These are phyloP conservation scores for Pascua sp. DNA, from an alignment of 1,284 basidiomycete species.

Conservation along the genomic window DNA sequence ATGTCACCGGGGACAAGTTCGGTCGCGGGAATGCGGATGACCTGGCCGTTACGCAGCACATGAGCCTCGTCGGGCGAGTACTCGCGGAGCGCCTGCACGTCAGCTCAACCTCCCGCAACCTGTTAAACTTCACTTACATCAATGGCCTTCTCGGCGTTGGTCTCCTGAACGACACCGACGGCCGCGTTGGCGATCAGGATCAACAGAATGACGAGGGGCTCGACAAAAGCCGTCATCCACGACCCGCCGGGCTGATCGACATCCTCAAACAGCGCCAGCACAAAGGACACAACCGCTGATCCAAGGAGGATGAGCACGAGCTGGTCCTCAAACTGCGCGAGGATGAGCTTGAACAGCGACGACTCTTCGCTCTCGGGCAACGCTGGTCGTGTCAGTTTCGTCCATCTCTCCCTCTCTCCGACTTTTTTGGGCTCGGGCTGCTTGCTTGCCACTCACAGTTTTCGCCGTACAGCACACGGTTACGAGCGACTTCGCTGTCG, in stretches of 20 bases:
- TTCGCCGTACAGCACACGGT: constrained; percentile 74
- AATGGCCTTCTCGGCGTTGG: constrained; percentile 89
- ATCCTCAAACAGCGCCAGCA: constrained; percentile 80
- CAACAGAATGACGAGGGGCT: constrained; percentile 85
- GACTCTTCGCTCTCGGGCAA: constrained; percentile 85
- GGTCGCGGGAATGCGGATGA: constrained; percentile 72
- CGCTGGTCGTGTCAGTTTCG: constrained; percentile 53
- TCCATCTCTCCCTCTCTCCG: not conserved
- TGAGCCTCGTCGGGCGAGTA: constrained; percentile 94
- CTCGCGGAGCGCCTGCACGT: constrained; percentile 75
- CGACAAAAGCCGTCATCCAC: constrained; percentile 73
- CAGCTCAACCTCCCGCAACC: not conserved
- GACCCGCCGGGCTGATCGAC: constrained; percentile 59
- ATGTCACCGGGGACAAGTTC: constrained; percentile 92
- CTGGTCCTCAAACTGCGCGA: constrained; percentile 98
- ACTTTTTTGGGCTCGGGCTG: too few relatives aligned
- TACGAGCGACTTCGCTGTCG: constrained; percentile 55
- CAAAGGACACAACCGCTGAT: constrained; percentile 84
- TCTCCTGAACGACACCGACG: constrained; percentile 92
- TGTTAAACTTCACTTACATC: constrained; percentile 62
- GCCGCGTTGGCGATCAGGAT: constrained; percentile 90
- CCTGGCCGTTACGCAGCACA: constrained; percentile 69
- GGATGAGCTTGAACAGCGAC: constrained; percentile 85
- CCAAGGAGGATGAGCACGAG: constrained; percentile 89
- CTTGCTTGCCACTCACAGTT: constrained; percentile 60